Base-by-base conservation (phyloP, 495 filamentous ascomycete species). In the Podospora sp. region DNA sequence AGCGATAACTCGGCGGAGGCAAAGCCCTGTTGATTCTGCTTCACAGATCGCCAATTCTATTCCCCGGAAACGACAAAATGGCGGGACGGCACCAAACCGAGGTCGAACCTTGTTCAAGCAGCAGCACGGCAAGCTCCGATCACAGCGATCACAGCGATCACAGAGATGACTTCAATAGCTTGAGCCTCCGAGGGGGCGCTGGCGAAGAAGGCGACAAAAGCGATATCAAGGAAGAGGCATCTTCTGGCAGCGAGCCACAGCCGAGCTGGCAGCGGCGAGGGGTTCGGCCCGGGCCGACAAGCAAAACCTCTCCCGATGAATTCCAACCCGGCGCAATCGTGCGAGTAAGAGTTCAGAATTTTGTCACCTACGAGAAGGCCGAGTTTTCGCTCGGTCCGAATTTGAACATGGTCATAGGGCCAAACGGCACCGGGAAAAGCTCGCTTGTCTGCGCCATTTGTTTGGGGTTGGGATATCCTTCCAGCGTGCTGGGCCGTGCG, bases 321-420 rank as follows among this genome's bases (percentile, higher is more conserved):
- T 86, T 84, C 77, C 89, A 95, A 68, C 89, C 95, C 14, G 95
- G 95, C 26, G 90, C 94, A 22, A 97, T 99, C 71, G 88, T 97
- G 18, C 87, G 93, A 25, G 92, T 98, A 66, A 91, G 89, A 65
- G 82, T 98, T 33, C 82, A 79, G n/a, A 90, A 98, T 72, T 99
- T 99, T 73, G 93, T 99, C 27, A 99, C 96, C 0, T 99, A 98
- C 77, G 92, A 89, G 16, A 86, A 89, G 29, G 94, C 92, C 60
- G 92, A 95, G 69, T 97, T 97, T 77, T 86, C 87, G 59, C 92
- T 92, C 4, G 95, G 95, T 0, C 94, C 96, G 14, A 95, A 91
- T 71, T 76, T 99, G 71, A 99, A 99, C 75, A 98, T 99, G 96
- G 88, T 99, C 65, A 97, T 99, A 71, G 95, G 95, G 0, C 95